phyloP scores from a whole-genome alignment of 1,284 basidiomycete species.

The Boletellus dicymbophilus region DNA sequence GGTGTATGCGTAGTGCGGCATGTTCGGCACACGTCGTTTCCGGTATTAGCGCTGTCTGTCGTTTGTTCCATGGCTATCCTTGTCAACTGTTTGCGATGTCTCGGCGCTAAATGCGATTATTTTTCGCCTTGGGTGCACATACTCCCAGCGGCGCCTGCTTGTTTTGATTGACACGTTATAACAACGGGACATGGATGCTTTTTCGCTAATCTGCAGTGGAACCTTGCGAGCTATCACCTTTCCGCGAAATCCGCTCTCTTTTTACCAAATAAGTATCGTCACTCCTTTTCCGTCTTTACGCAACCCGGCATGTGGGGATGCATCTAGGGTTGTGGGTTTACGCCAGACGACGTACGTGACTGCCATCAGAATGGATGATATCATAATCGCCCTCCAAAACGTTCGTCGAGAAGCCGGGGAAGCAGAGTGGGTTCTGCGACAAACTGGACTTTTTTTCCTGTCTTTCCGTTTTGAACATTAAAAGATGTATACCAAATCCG shows the following conservation, averaged over 20 bases:
- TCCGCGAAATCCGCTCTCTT: not conserved
- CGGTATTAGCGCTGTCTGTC: slow-evolving; percentile 7
- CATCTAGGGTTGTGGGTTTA: slow-evolving; percentile 16
- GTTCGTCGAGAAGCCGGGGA: too few relatives aligned
- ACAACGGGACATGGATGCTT: too few relatives aligned
- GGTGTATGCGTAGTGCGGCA: not conserved
- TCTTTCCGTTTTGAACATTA: too few relatives aligned
- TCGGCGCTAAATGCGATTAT: slow-evolving; percentile 5
- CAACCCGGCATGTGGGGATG: not conserved
- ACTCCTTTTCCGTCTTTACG: not conserved
- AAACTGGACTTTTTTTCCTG: too few relatives aligned
- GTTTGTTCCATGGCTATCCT: too few relatives aligned
- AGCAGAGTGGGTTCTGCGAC: too few relatives aligned
- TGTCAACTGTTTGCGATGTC: slow-evolving; percentile 8
- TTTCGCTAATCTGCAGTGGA: too few relatives aligned
- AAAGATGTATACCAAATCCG: too few relatives aligned
- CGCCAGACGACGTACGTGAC: slow-evolving; percentile 1
- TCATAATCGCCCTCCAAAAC: slow-evolving; percentile 10
- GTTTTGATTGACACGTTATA: too few relatives aligned
- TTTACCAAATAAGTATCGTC: slow-evolving; percentile 5
- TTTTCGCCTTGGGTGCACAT: too few relatives aligned
- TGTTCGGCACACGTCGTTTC: slow-evolving; percentile 6
- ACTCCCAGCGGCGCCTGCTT: slow-evolving; percentile 1
- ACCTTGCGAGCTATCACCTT: too few relatives aligned
- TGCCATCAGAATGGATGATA: slow-evolving; percentile 11